phyloP scores from a whole-genome alignment of 306 rosid species.

The Sicyos edulis region DNA sequence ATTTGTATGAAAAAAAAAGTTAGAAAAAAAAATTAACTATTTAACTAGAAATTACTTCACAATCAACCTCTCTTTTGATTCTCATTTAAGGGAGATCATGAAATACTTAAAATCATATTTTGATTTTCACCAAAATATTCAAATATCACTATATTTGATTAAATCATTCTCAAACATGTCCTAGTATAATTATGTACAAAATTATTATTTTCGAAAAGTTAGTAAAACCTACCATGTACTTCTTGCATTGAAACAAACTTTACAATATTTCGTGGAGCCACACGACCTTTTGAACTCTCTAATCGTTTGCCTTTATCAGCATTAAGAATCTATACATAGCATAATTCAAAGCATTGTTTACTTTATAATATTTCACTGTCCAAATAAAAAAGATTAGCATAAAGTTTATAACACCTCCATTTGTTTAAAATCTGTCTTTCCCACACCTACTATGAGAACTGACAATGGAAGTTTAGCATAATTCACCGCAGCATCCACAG shows the following conservation, averaged over 20 bases:
- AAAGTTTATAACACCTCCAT: slow-evolving; percentile 56
- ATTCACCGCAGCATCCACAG: slow-evolving; percentile 65
- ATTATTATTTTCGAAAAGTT: too few relatives aligned
- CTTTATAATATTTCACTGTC: background rate
- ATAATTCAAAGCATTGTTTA: too few relatives aligned
- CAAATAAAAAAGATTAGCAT: background rate
- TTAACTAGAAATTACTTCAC: too few relatives aligned
- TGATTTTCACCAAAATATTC: too few relatives aligned
- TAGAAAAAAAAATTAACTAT: too few relatives aligned
- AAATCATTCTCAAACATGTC: background rate
- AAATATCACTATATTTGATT: too few relatives aligned
- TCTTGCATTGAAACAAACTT: slow-evolving; percentile 80
- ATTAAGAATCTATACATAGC: slow-evolving; percentile 57
- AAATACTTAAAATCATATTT: too few relatives aligned
- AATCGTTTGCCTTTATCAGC: slow-evolving; percentile 63
- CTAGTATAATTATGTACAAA: background rate
- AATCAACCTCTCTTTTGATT: too few relatives aligned
- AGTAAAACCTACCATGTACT: slow-evolving; percentile 49
- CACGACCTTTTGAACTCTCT: slow-evolving; percentile 57
- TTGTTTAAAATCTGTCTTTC: slow-evolving; percentile 59
- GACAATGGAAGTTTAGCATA: slow-evolving; percentile 82
- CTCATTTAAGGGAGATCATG: too few relatives aligned
- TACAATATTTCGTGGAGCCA: slow-evolving; percentile 70
- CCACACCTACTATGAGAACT: slow-evolving; percentile 82
- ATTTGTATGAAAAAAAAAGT: too few relatives aligned